Base-by-base conservation (phyloP, 2,329 filamentous ascomycete species). In the Hypoxylon sp. region DNA sequence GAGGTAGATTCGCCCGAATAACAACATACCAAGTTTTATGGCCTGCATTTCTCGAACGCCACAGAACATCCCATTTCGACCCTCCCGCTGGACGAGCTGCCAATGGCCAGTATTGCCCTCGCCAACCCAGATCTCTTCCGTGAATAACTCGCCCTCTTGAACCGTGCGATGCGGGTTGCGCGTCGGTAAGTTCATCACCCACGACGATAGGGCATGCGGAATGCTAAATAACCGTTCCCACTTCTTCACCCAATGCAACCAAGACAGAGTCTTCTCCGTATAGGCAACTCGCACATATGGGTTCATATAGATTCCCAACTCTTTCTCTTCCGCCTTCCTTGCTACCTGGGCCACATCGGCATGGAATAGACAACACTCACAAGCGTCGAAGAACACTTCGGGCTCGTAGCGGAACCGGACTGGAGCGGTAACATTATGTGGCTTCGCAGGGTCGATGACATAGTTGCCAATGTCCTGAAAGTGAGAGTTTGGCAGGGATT, bases 281-380 rank as follows among this genome's bases (percentile, higher is more conserved):
- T 94, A 93, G 1, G 91, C 88, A 3, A 92, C 90, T 16, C 91
- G 87, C 45, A 94, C 85, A 73, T 87, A 93, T 0, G 91, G 91
- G 74, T 94, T 94, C 82, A 93, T 87, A 74, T 87, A 93, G 54
- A 92, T 88, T 1, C 87, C 88, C 0, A 84, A 84, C 39, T 86
- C 82, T 8, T 74, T 70, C 1, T 76, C 78, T 27, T 76, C 78
- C 43, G 74, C 77, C 56, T 73, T 74, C 11, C 74, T 78, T n/a
- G 79, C 80, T 2, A 73, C 77, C 47, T 73, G 73, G 2, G 78
- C 70, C n/a, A 84, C 79, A 72, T 85, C 83, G 8, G 83, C 82
- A 45, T 83, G 78, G 55, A 86, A 82, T 1, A 90, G 80, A 70
- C 88, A 90, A 75, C 88, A 90, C 75, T 91, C 88, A 25, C 87